A percentile compares a stretch with the other conserved stretches of the same genome.
Conservation (phyloP, 1,284 basidiomycete species). For the Austroboletus rostrupii region DNA sequence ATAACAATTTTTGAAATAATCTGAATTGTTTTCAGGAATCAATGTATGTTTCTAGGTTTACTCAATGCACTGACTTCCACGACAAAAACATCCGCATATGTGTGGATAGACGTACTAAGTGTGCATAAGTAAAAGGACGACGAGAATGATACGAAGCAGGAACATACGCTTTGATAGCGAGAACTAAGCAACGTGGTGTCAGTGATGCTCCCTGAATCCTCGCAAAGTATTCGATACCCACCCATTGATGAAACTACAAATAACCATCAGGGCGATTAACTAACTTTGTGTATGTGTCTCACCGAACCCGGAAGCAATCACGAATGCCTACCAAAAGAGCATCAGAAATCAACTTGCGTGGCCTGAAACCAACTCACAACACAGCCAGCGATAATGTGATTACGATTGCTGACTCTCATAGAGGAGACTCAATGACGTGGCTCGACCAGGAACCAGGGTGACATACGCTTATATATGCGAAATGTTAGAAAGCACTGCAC, state of each 20-base stretch:
- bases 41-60: background rate
- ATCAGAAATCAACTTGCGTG: background rate
- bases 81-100: conserved; percentile 36
- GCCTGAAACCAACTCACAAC: conserved; percentile 9
- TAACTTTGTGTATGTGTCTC: conserved; percentile 10
- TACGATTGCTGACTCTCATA: conserved; percentile 26
- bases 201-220: background rate
- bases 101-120: conserved; percentile 30
- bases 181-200: conserved; percentile 31
- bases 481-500: conserved; percentile 34
- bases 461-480: conserved; percentile 27
- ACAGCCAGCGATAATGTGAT: background rate
- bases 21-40: conserved; percentile 7
- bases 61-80: conserved; percentile 19
- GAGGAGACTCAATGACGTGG: background rate
- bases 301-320: conserved; percentile 52
- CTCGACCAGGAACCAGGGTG: background rate
- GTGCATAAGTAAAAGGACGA: conserved; percentile 1
- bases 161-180: conserved; percentile 37
- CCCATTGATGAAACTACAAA: conserved; percentile 14
- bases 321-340: conserved; percentile 10
- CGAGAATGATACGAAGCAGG: background rate
- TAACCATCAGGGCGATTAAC: conserved; percentile 1
- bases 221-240: conserved; percentile 8
- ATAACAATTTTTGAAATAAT: conserved; percentile 51